Evolutionary conservation across 2,329 filamentous ascomycete species (phyloP), one percentile per base, ranked within the genome.

Genomic region (Pezicula neosporulosa): DNA sequence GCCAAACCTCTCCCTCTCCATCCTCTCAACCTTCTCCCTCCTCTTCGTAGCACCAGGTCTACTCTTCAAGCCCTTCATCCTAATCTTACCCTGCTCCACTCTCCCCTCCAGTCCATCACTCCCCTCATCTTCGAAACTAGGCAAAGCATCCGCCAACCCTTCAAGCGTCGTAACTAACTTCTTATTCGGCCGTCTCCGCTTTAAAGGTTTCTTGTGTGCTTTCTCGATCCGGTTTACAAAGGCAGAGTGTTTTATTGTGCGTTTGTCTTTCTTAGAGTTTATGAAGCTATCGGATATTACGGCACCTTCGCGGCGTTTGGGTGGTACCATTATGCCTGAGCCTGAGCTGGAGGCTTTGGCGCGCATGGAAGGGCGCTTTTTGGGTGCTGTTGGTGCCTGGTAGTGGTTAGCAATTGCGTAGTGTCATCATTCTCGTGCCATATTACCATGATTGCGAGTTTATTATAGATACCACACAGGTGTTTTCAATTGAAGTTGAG

Each of bases 1-100:
- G 36, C 84, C 86, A 67, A 97, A 97, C 54, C 93, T 77, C 68
- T 91, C 84, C 73, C 89, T 87, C 78, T 97, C 93, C 53, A 82
- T 76, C 68, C 76, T 83, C 52, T 96, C 89, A 30, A 97, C 66
- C 69, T 80, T 86, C 71, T 91, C 89, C 72, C 90, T 94, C 65
- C 82, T 78, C 79, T 90, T 95, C 72, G 92, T 77, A 19, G 90
- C 90, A 1, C 93, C 93, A 3, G 84, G 89, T 49, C 85, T 77
- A 56, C 81, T 86, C 70, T 81, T 86, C 62, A 97, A 63, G 54
- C 87, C 93, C 73, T 83, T 87, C 58, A 89, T 86, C 54, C 81
- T 77, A 47, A 94, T 79, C 61, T 86, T 89, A 0, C 82, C 82
- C 59, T 82, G 78, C 10, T 67, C 72, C 58, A 60, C 56, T 58